Evolutionary conservation across 2,329 filamentous ascomycete species (phyloP).

Genomic region (Fusarium foetens): DNA sequence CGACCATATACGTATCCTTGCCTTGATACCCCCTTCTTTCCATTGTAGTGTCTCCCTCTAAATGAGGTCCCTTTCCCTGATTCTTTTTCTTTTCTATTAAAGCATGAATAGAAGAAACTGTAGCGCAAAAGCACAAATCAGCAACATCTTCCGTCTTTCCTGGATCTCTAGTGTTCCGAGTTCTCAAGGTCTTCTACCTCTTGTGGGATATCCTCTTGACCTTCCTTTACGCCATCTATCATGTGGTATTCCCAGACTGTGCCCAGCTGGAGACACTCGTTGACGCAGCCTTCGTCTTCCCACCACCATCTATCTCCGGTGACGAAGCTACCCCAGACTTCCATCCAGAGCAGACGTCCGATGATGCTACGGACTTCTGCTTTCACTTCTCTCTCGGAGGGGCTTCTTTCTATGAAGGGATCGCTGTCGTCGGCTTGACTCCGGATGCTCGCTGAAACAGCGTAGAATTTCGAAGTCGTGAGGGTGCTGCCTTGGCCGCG

Average conservation of each 20-base stretch:
- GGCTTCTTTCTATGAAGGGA: slow-evolving; percentile 33
- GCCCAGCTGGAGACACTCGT: slow-evolving; percentile 64
- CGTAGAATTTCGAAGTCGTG: slow-evolving; percentile 61
- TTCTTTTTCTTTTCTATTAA: not conserved
- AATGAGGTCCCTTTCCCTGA: not conserved
- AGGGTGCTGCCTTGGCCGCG: slow-evolving; percentile 59
- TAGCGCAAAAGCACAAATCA: slow-evolving; percentile 2
- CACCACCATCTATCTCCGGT: slow-evolving; percentile 68
- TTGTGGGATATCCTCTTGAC: slow-evolving; percentile 35
- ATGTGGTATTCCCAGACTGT: slow-evolving; percentile 70
- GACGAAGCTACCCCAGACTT: slow-evolving; percentile 67
- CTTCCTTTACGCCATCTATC: slow-evolving; percentile 64
- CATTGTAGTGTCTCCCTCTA: not conserved
- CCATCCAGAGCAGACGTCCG: slow-evolving; percentile 68
- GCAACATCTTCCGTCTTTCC: not conserved
- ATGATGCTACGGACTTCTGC: slow-evolving; percentile 62
- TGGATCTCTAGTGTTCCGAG: not conserved
- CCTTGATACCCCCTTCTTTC: not conserved
- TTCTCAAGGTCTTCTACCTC: not conserved
- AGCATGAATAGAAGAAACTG: not conserved
- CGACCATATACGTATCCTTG: not conserved
- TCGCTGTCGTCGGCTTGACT: slow-evolving; percentile 38
- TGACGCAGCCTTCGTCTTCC: slow-evolving; percentile 64
- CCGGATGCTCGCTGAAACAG: slow-evolving; percentile 50
- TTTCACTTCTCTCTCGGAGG: slow-evolving; percentile 49